Base-by-base conservation (phyloP, 2,329 filamentous ascomycete species). In the Colletotrichum filicis region DNA sequence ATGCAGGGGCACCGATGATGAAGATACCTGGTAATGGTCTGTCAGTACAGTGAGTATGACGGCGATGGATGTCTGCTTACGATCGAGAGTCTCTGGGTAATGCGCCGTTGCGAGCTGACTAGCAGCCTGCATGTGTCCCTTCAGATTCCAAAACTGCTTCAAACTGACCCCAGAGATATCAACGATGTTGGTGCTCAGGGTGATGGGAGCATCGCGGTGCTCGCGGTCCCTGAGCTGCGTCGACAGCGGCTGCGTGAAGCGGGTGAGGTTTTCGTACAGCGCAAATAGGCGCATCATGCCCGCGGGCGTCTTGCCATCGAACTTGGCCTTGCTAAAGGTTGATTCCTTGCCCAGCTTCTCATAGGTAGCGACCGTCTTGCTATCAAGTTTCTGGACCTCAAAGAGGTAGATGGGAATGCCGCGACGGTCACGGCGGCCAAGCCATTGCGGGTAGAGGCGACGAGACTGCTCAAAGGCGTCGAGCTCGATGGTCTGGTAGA, bases 61-160 rank as follows among this genome's bases (percentile, higher is more conserved):
- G 26, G 22, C n/a, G 12, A 8, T 49, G 19, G 22, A n/a, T 61
- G 11, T 32, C 32, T 92, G 95, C 82, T 93, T 94, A 77, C 94
- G 89, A 81, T 97, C 96, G 62, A 98, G 85, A 0, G 95, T 98
- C 84, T 98, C 96, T 0, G 96, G 96, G 81, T 98, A 98, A 84
- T 98, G 94, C 5, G 95, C 95, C 4, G 95, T 98, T 6, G 96
- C 96, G 67, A 98, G 87, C 73, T 92, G 90, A 79, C 93, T 95
- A 2, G 95, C 95, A 79, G 95, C 93, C 84, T 98, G 95, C 95
- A 98, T 97, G 82, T 98, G 96, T 28, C 85, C 86, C 86, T 97
- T 97, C 74, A 98, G 84, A 83, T 97, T 97, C 96, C 96, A 98
- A 82, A 98, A 98, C 85, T 97, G 95, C 85, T 94, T 95, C 82